These are phyloP conservation scores for Leccinum subrobustum DNA, from an alignment of 1,284 basidiomycete species.

Conservation along the genomic window DNA sequence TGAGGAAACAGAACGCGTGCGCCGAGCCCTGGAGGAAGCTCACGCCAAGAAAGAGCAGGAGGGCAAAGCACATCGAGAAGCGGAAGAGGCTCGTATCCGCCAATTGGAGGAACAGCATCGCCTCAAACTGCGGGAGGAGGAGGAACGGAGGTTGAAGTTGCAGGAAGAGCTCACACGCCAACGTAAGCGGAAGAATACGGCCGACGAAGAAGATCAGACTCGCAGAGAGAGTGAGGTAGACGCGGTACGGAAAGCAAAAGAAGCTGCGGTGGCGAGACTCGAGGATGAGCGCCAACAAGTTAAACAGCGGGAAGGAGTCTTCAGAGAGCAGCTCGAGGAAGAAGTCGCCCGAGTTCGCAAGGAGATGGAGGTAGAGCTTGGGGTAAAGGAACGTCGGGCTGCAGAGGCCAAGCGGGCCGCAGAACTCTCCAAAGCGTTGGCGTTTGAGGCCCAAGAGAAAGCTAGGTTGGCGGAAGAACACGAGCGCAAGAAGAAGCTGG, in stretches of 20 bases:
- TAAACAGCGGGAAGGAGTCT: constrained; percentile 24
- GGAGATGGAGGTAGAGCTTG: constrained; percentile 24
- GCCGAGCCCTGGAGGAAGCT: constrained; percentile 27
- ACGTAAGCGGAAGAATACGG: constrained; percentile 18
- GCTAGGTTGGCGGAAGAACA: constrained; percentile 33
- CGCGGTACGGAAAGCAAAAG: constrained; percentile 13
- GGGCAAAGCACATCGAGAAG: constrained; percentile 14
- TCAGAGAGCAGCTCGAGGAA: constrained; percentile 27
- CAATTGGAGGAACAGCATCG: constrained; percentile 30
- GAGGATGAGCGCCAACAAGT: constrained; percentile 32
- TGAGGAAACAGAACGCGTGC: constrained; percentile 31
- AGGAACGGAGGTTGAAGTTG: constrained; percentile 24
- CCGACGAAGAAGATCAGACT: constrained; percentile 17
- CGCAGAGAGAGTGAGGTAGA: constrained; percentile 24
- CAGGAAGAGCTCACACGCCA: constrained; percentile 31
- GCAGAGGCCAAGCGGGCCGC: constrained; percentile 26
- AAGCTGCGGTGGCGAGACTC: constrained; percentile 24
- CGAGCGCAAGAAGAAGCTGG: constrained; percentile 29
- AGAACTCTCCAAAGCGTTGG: constrained; percentile 30
- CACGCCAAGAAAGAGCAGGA: constrained; percentile 30
- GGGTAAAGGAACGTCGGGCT: constrained; percentile 24
- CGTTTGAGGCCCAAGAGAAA: constrained; percentile 32
- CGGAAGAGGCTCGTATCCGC: constrained; percentile 29
- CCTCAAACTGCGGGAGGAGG: constrained; percentile 31
- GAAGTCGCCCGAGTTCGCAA: constrained; percentile 26